Conservation (phyloP, 495 filamentous ascomycete species). For the Glutinoglossum americanum region DNA sequence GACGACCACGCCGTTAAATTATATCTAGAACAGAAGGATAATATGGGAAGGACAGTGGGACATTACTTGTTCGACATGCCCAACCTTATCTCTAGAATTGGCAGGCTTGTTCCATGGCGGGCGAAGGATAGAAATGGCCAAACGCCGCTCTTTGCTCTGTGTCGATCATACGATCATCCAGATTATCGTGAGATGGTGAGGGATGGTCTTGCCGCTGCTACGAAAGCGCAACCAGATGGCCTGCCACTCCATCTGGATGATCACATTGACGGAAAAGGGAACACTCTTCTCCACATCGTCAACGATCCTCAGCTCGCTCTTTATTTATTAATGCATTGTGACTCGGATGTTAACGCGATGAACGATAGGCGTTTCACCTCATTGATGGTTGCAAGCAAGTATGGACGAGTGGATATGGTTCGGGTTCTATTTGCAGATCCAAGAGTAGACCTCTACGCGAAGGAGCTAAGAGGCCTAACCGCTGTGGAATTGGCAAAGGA, state of each 20-base stretch:
- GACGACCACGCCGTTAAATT: constrained; percentile 28
- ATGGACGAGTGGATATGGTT: constrained; percentile 84
- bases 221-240: constrained; percentile 49
- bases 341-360: constrained; percentile 82
- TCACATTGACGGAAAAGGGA: constrained; percentile 82
- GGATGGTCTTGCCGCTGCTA: constrained; percentile 52
- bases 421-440: constrained; percentile 69
- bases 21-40: constrained; percentile 61
- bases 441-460: constrained; percentile 64
- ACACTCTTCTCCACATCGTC: constrained; percentile 81
- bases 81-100: constrained; percentile 50
- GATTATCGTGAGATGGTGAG: constrained; percentile 74
- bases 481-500: constrained; percentile 96
- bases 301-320: constrained; percentile 61
- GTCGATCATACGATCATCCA: constrained; percentile 83
- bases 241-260: constrained; percentile 73
- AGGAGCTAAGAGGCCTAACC: constrained; percentile 74
- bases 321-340: constrained; percentile 57
- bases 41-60: constrained; percentile 65
- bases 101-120: constrained; percentile 67
- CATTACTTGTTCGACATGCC: constrained; percentile 96
- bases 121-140: constrained; percentile 89
- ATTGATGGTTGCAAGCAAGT: constrained; percentile 98
- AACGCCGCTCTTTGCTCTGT: constrained; percentile 85
- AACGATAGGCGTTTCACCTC: constrained; percentile 94